These are phyloP conservation scores for Paecilomyces niveus DNA, from an alignment of 2,329 filamentous ascomycete species.

Conservation along the genomic window DNA sequence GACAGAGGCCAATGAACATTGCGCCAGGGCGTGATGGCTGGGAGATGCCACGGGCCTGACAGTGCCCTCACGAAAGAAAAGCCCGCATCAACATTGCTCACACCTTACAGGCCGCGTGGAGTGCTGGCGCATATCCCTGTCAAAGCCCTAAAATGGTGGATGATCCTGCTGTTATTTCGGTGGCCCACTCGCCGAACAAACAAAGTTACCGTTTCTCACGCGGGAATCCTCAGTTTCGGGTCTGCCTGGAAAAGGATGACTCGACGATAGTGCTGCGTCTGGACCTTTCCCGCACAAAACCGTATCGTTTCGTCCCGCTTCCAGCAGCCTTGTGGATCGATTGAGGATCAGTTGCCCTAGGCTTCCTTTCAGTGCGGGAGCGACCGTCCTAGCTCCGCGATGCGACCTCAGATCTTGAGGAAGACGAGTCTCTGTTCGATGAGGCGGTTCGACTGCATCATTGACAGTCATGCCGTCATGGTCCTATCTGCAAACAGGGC, in stretches of 20 bases:
- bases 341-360: background rate
- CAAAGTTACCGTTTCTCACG: background rate
- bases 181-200: background rate
- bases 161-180: background rate
- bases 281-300: background rate
- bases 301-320: background rate
- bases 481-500: background rate
- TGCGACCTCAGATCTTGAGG: background rate
- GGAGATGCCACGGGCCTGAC: background rate
- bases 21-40: background rate
- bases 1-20: background rate
- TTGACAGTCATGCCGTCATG: background rate
- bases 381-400: background rate
- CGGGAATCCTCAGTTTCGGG: background rate
- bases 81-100: background rate
- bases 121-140: background rate
- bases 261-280: background rate
- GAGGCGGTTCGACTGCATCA: background rate
- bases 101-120: background rate
- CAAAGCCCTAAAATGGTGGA: background rate
- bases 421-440: background rate
- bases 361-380: background rate
- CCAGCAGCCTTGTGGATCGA: background rate
- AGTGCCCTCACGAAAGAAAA: no score
- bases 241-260: background rate